Percentiles rank a stretch among this genome's conserved stretches.
phyloP scores from a whole-genome alignment of 208 protist genomes.

The Strigomonas culicis region DNA sequence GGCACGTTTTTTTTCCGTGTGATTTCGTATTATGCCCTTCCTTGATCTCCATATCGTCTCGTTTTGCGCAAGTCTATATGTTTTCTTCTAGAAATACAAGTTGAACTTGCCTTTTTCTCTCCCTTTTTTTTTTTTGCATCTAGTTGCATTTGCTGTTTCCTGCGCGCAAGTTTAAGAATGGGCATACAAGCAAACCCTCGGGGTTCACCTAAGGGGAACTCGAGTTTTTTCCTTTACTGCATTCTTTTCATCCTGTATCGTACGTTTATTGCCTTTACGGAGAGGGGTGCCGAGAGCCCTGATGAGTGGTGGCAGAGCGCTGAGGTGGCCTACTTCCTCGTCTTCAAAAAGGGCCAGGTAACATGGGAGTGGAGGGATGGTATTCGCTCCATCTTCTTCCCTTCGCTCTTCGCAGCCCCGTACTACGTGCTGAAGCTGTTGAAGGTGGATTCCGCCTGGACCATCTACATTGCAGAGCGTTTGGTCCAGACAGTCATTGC shows the following conservation, averaged over 20 bases:
- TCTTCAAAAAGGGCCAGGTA: constrained; percentile 69
- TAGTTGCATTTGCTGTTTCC: neutral
- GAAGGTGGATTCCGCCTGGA: neutral
- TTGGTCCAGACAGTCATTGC: constrained; percentile 19
- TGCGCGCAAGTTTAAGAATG: neutral
- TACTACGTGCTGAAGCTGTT: constrained; percentile 28
- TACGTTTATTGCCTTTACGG: constrained; percentile 36
- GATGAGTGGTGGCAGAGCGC: constrained; percentile 90
- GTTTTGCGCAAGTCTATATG: neutral
- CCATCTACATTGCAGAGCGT: constrained; percentile 14
- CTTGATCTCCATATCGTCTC: neutral
- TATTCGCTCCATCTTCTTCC: constrained; percentile 75
- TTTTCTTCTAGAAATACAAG: neutral
- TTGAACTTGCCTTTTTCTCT: constrained; percentile 6
- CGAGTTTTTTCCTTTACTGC: neutral
- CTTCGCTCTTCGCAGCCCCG: constrained; percentile 46
- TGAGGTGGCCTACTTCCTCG: constrained; percentile 80
- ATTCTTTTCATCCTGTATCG: constrained; percentile 40
- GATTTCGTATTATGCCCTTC: neutral
- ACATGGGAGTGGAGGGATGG: constrained; percentile 76
- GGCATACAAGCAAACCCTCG: too few species aligned
- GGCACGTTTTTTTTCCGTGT: neutral
- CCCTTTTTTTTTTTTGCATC: constrained; percentile 5
- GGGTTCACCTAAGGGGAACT: too few species aligned
- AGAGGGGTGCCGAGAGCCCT: constrained; percentile 54